phyloP scores from a whole-genome alignment of 2,329 filamentous ascomycete species.

The Xylariaceae sp. region DNA sequence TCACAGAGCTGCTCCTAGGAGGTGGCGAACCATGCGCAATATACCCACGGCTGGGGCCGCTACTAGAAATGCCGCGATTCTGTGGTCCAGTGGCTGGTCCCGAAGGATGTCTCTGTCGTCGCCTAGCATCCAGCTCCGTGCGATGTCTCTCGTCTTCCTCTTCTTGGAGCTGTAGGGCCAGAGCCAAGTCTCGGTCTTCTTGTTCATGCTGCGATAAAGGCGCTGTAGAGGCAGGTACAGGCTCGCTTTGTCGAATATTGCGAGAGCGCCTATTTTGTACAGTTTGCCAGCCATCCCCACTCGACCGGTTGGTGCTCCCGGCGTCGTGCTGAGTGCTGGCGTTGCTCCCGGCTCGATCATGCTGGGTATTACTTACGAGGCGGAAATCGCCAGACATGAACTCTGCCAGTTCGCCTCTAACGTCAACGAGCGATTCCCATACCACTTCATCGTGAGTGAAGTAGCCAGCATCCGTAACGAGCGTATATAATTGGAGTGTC shows the following conservation, averaged over 20 bases:
- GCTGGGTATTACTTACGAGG: slow-evolving; percentile 61
- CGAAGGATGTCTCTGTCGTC: slow-evolving; percentile 63
- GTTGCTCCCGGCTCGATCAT: slow-evolving; percentile 17
- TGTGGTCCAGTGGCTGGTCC: slow-evolving; percentile 54
- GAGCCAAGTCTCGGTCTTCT: slow-evolving; percentile 80
- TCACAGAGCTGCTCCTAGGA: slow-evolving; percentile 27
- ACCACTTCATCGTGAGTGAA: slow-evolving; percentile 84
- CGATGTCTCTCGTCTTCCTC: slow-evolving; percentile 80
- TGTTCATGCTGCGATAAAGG: slow-evolving; percentile 53
- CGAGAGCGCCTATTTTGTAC: slow-evolving; percentile 41
- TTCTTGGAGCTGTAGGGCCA: slow-evolving; percentile 89
- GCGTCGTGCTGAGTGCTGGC: slow-evolving; percentile 20
- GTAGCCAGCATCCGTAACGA: slow-evolving; percentile 93
- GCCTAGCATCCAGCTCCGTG: slow-evolving; percentile 55
- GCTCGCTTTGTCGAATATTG: slow-evolving; percentile 22
- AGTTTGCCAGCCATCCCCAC: slow-evolving; percentile 54
- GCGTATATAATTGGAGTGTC: slow-evolving; percentile 68
- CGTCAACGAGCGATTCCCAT: slow-evolving; percentile 89
- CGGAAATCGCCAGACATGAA: slow-evolving; percentile 90
- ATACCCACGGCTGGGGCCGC: slow-evolving; percentile 19
- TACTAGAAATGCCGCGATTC: slow-evolving; percentile 23
- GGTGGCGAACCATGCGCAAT: slow-evolving; percentile 24
- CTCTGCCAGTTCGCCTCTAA: slow-evolving; percentile 76
- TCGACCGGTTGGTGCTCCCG: slow-evolving; percentile 22
- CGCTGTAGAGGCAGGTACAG: slow-evolving; percentile 25